phyloP scores from a whole-genome alignment of 257 asterid species.

The Plantago ovata region DNA sequence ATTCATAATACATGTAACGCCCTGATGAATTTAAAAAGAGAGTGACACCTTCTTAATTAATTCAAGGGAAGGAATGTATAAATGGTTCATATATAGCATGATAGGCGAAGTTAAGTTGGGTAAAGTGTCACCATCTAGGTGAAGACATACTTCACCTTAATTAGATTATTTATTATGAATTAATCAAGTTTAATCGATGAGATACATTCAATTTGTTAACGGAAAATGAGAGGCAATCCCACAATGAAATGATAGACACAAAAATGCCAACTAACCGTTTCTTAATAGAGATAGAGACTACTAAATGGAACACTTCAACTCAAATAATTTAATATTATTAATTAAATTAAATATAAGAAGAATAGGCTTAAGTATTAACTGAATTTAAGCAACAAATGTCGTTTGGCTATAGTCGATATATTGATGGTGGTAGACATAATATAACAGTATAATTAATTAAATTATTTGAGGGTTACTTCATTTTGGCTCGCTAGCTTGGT shows the following conservation, averaged over 20 bases:
- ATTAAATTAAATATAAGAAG: constrained; percentile 24
- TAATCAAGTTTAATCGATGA: constrained; percentile 20
- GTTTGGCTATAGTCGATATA: too few species aligned
- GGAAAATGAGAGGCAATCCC: constrained; percentile 53
- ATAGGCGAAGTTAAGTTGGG: constrained; percentile 32
- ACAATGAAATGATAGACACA: constrained; percentile 33
- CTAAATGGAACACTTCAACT: constrained; percentile 10
- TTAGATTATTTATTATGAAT: constrained; percentile 10
- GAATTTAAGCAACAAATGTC: constrained; percentile 45
- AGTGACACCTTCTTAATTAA: too few species aligned
- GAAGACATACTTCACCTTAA: constrained; percentile 45
- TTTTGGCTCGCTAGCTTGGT: too few species aligned
- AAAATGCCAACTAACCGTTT: constrained; percentile 58
- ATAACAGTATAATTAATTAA: too few species aligned
- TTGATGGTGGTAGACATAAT: too few species aligned
- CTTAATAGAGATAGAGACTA: constrained; percentile 19
- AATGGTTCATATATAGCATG: constrained; percentile 1
- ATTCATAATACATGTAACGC: too few species aligned
- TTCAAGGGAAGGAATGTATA: too few species aligned
- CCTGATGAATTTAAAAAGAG: too few species aligned
- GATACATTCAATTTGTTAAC: constrained; percentile 23
- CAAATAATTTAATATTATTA: too few species aligned
- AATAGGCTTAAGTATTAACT: constrained; percentile 48
- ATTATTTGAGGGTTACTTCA: constrained; percentile 51
- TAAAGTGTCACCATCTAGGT: constrained; percentile 44